phyloP scores from a whole-genome alignment of 306 rosid species.

The Glycyrrhiza uralensis region DNA sequence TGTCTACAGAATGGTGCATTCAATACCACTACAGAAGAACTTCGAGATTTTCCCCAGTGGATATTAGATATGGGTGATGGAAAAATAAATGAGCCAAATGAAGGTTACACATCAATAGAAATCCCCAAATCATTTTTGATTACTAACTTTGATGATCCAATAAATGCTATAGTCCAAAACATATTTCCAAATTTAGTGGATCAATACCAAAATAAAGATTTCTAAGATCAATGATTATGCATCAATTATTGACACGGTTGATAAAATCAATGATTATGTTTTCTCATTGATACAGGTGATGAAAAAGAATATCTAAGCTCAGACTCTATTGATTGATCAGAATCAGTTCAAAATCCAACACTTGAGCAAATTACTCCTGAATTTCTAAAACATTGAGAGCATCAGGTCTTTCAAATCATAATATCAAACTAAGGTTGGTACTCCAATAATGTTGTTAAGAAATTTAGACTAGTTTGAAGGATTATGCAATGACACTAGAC shows the following conservation, averaged over 20 bases:
- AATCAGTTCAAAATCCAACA: background rate
- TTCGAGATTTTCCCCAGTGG: background rate
- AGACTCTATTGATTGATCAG: background rate
- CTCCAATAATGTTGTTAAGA: conserved; percentile 1
- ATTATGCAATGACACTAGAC: background rate
- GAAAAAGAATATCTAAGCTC: background rate
- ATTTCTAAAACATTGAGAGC: background rate
- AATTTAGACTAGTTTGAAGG: background rate
- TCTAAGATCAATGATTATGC: background rate
- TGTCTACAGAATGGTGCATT: background rate
- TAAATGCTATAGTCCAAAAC: background rate
- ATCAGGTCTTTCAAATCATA: background rate
- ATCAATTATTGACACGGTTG: background rate
- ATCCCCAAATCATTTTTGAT: background rate
- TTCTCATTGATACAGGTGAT: background rate
- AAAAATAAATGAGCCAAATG: conserved; percentile 3
- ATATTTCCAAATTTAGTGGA: conserved; percentile 2
- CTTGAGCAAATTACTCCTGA: background rate
- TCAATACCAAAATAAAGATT: background rate
- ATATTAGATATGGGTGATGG: background rate
- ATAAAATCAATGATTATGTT: background rate
- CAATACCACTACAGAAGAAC: background rate
- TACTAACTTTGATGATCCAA: background rate
- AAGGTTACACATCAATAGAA: conserved; percentile 1
- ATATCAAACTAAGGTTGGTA: conserved; percentile 4